Percentiles rank a stretch among this genome's conserved stretches.
Evolutionary conservation across 768 basidiomycete species (phyloP).

Genomic region (Mycena maculata): DNA sequence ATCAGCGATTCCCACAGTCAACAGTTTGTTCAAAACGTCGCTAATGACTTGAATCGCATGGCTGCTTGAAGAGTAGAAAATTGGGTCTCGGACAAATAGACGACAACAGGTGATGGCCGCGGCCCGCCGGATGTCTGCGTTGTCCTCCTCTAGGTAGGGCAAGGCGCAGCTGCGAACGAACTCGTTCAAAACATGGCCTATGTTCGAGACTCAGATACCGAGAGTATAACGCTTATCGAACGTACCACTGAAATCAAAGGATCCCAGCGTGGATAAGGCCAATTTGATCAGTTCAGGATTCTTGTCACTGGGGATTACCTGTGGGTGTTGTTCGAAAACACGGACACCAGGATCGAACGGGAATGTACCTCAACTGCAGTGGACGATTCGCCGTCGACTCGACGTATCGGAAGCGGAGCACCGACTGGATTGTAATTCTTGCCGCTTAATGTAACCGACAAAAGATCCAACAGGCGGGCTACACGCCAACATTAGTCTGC

Average conservation of each 20-base stretch:
- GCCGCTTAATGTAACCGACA: constrained; percentile 85
- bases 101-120: constrained; percentile 93
- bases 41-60: constrained; percentile 97
- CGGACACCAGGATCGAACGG: background rate
- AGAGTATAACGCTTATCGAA: constrained; percentile 21
- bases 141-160: constrained; percentile 94
- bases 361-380: constrained; percentile 58
- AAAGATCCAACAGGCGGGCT: constrained; percentile 91
- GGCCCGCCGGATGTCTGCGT: constrained; percentile 85
- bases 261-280: constrained; percentile 87
- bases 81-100: constrained; percentile 93
- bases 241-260: constrained; percentile 93
- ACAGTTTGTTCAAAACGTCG: constrained; percentile 95
- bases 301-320: constrained; percentile 67
- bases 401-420: constrained; percentile 73
- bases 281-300: constrained; percentile 78
- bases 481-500: background rate
- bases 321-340: constrained; percentile 10
- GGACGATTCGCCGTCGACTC: constrained; percentile 61
- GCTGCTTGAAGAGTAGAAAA: constrained; percentile 94
- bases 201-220: constrained; percentile 8
- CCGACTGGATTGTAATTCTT: constrained; percentile 91
- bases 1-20: constrained; percentile 96
- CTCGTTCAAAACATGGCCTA: constrained; percentile 94
- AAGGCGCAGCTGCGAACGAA: constrained; percentile 93